phyloP scores from a whole-genome alignment of 2,329 filamentous ascomycete species.

The Cordyceps sp. region DNA sequence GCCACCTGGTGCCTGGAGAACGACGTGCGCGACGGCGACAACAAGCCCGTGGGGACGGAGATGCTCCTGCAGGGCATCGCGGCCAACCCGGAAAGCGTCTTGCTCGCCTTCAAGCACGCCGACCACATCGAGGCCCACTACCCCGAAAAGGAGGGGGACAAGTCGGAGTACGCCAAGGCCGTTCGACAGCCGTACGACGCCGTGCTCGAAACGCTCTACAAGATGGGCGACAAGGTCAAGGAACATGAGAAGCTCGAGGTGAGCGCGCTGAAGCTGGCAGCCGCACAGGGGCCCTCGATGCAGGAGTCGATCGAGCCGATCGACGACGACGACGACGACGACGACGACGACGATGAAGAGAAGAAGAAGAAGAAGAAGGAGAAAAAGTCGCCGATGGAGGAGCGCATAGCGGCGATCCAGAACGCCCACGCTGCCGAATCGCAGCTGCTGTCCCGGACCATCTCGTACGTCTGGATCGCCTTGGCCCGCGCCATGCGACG shows the following conservation, averaged over 20 bases:
- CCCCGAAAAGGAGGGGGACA: constrained; percentile 59
- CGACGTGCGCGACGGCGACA: constrained; percentile 43
- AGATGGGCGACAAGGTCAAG: constrained; percentile 58
- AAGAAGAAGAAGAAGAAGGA: constrained; percentile 17
- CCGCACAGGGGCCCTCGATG: constrained; percentile 18
- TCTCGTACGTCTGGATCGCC: constrained; percentile 91
- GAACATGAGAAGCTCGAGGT: constrained; percentile 43
- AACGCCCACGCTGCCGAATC: constrained; percentile 58
- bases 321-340: constrained; percentile 32
- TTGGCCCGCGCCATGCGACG: constrained; percentile 87
- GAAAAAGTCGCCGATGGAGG: constrained; percentile 43
- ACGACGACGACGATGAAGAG: constrained; percentile 29
- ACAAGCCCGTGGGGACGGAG: constrained; percentile 45
- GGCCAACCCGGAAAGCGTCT: constrained; percentile 84
- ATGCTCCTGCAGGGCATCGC: constrained; percentile 70
- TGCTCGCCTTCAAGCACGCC: constrained; percentile 77
- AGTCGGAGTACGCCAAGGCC: constrained; percentile 59
- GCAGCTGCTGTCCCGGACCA: constrained; percentile 61
- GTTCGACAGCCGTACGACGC: constrained; percentile 74
- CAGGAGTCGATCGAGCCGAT: constrained; percentile 24
- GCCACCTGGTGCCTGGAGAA: constrained; percentile 85
- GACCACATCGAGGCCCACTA: constrained; percentile 73
- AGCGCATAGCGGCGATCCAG: constrained; percentile 43
- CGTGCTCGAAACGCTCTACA: constrained; percentile 76
- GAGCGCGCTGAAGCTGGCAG: constrained; percentile 36